Percentiles rank a stretch among this genome's conserved stretches.
Evolutionary conservation across 1,139 yeast genomes (phyloP).

Genomic region (Scheffersomyces illinoinensis): DNA sequence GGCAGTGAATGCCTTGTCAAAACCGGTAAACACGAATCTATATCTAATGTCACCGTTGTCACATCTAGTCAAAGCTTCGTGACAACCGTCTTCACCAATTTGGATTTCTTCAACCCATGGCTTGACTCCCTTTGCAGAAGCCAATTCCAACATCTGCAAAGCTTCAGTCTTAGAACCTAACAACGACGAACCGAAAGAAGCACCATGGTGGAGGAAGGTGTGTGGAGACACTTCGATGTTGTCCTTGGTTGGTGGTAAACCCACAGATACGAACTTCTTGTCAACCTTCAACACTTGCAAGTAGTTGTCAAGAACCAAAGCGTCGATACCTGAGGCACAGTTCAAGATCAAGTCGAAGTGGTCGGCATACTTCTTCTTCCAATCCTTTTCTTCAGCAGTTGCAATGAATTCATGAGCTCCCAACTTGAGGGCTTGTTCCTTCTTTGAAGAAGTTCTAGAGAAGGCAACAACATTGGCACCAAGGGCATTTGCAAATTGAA

Average conservation of each 20-base stretch:
- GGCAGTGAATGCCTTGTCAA: slow-evolving; percentile 9
- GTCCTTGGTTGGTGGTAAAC: slow-evolving; percentile 44
- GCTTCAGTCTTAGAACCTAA: slow-evolving; percentile 43
- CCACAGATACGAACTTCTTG: slow-evolving; percentile 55
- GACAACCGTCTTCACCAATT: slow-evolving; percentile 31
- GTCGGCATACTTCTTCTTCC: slow-evolving; percentile 31
- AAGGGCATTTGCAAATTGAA: slow-evolving; percentile 41
- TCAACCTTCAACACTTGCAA: slow-evolving; percentile 39
- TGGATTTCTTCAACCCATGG: slow-evolving; percentile 47
- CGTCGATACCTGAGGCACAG: slow-evolving; percentile 47
- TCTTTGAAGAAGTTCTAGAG: slow-evolving; percentile 37
- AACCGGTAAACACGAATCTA: slow-evolving; percentile 16
- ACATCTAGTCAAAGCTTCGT: slow-evolving; percentile 32
- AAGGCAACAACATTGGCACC: slow-evolving; percentile 45
- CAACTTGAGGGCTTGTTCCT: slow-evolving; percentile 34
- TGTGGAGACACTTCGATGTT: slow-evolving; percentile 27
- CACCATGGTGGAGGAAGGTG: slow-evolving; percentile 29
- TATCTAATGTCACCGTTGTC: slow-evolving; percentile 25
- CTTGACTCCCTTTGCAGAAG: slow-evolving; percentile 38
- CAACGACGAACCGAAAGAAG: slow-evolving; percentile 32
- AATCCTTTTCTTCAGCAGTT: slow-evolving; percentile 37
- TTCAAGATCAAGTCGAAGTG: slow-evolving; percentile 49
- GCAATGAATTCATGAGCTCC: slow-evolving; percentile 45
- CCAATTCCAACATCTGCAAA: slow-evolving; percentile 37
- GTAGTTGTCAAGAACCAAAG: slow-evolving; percentile 30